Percentiles rank a stretch among this genome's conserved stretches.
phyloP scores from a whole-genome alignment of 306 rosid genomes.

The Vigna trinervia region DNA sequence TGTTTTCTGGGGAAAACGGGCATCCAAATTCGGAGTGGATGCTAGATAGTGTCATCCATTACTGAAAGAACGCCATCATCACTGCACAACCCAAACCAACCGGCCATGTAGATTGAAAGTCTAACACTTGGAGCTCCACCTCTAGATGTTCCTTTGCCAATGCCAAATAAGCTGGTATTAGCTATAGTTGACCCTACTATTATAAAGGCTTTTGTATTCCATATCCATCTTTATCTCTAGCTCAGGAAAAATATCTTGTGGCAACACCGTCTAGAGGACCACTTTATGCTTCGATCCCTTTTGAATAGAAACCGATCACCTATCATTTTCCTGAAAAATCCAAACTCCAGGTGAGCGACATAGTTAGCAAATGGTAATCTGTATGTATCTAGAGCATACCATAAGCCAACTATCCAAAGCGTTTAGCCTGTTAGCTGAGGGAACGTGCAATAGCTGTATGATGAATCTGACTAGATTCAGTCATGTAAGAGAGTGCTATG shows the following conservation, averaged over 20 bases:
- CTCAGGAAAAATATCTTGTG: conserved; percentile 57
- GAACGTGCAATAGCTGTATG: not conserved
- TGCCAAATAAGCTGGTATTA: conserved; percentile 59
- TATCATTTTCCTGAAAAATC: conserved; percentile 63
- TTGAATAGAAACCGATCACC: conserved; percentile 61
- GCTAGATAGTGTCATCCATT: too few relatives aligned
- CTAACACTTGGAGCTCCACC: conserved; percentile 72
- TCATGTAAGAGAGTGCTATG: not conserved
- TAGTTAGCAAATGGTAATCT: not conserved
- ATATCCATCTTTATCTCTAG: conserved; percentile 66
- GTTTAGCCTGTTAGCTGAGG: not conserved
- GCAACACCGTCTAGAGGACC: conserved; percentile 57
- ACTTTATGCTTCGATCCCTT: conserved; percentile 56
- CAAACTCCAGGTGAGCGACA: conserved; percentile 17
- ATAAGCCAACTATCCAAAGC: not conserved
- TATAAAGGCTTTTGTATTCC: conserved; percentile 78
- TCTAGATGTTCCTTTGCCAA: conserved; percentile 69
- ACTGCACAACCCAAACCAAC: too few relatives aligned
- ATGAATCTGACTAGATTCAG: not conserved
- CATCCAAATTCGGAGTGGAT: not conserved
- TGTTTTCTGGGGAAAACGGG: not conserved
- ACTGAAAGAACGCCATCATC: too few relatives aligned
- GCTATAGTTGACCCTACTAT: conserved; percentile 65
- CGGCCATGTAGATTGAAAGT: conserved; percentile 72
- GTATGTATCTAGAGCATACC: not conserved